Evolutionary conservation across 1,284 basidiomycete species (phyloP), one percentile per base, ranked within the genome.

Genomic region (Leucoagaricus sp.): DNA sequence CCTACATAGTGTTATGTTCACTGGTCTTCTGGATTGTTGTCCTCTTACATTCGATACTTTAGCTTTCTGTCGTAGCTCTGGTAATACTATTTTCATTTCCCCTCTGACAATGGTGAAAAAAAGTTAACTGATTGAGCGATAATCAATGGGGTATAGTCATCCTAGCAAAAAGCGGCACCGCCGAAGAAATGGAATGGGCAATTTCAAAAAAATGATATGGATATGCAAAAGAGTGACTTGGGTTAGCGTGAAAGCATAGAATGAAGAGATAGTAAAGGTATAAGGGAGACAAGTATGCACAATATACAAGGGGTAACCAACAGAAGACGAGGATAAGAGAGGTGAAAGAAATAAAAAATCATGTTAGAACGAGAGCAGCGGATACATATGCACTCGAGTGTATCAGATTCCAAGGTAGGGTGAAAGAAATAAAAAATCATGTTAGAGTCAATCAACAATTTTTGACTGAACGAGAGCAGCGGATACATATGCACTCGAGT

Each of bases 381-480:
- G 53, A 47, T 48, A 31, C 38, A 48, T 29, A 29, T 38, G 21
- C 10, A 49, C n/a, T 28, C 12, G 15, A 19, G 17, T 31, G 15
- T 13, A 15, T 55, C n/a, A 55, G 26, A 55, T 31, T 45, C 54
- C 54, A 38, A 55, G 54, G 29, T 49, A 47, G 49, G 28, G 9
- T 55, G 12, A 41, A 12, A 26, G 25, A 13, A 53, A 29, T 23
- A 17, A 8, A 46, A 21, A 9, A 5, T 10, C 26, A 26, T 12
- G 28, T 3, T 10, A 17, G 4, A 17, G 13, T 17, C 2, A 26
- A 26, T 23, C 25, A 5, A 13, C 4, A 7, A n/a, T n/a, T n/a
- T n/a, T n/a, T n/a, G n/a, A 40, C 21, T 4, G 25, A 15, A 6
- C 15, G 15, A 25, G 21, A 44, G n/a, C 47, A 45, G 34, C 4